Evolutionary conservation across 1,284 basidiomycete species (phyloP), one percentile per base, ranked within the genome.

Genomic region (Psilocybe mexicana): DNA sequence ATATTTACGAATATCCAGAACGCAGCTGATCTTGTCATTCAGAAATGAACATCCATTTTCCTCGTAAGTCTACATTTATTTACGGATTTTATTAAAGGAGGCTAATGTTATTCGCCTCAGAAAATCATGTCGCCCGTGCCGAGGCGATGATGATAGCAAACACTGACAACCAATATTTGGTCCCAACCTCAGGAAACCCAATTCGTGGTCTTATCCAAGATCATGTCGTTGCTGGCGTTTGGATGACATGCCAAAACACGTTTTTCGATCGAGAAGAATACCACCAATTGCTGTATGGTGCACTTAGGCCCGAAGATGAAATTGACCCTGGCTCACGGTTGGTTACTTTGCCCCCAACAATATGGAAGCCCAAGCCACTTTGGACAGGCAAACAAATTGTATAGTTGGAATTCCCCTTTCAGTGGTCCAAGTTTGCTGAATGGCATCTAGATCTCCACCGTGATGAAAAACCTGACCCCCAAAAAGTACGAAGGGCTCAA

Each of bases 1-100:
- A 49, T 35, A 38, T 33, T 45, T 42, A 40, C 43, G 26, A 59
- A 26, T 38, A 50, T 51, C 10, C 48, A 6, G 33, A 35, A 25
- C 52, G 58, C 43, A 40, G 23, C 51, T 52, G 33, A 57, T 43
- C 50, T 43, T 6, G 10, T 69, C 50, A 26, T 61, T 35, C 36
- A 93, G 94, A 99, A 75, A 99, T 99, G 96, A 99, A 99, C 77
- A 96, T 99, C 62, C 96, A 99, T 78, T 99, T 99, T 70, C 95
- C 96, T 66, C 96, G 94, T 90, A 78, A 79, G 88, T 79, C 36
- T 28, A 45, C 14, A 12, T 10, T 36, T 42, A 55, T 44, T 52
- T n/a, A 54, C 23, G 36, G 18, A 26, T 33, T 18, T 18, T 18
- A 18, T 26, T 45, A 43, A 3, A 23, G 14, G 5, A 36, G 42